Base-by-base conservation (phyloP, 2,329 filamentous ascomycete species). In the Cercospora janseana region DNA sequence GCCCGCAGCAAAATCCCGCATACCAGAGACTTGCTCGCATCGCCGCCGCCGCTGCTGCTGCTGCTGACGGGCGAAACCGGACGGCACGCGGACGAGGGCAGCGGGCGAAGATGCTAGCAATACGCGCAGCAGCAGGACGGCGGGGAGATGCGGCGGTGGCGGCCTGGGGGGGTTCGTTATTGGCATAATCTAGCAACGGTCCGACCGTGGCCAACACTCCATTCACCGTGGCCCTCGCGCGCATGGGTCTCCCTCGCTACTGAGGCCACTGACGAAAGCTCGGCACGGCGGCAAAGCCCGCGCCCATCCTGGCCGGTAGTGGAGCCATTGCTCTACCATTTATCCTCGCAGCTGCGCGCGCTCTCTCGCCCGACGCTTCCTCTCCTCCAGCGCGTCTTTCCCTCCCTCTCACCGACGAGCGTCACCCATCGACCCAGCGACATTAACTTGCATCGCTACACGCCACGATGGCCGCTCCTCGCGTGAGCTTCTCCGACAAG, bases 401-500 rank as follows among this genome's bases (percentile, higher is more conserved):
- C 40, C 31, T 46, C 46, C 27, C 43, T 12, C 9, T 18, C 48
- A 43, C 20, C 40, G 35, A 46, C 51, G 42, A 42, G 35, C 45
- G 47, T 46, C 49, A 49, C 42, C 48, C 50, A 47, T 46, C 53
- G 37, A 32, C 53, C n/a, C n/a, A 55, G 58, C 62, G 55, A 51
- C 62, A 64, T 66, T 66, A 28, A 62, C 51, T 66, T 64, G 63
- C 55, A 62, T 61, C 60, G 60, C 59, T 59, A 56, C 29, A 35
- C 50, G 8, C 28, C 56, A 63, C 52, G 51, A 70, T 70, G 67
- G 60, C 67, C 46, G 66, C 66, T 52, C 67, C 66, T 40, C 65
- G 67, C 52, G 67, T 69, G 54, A 66, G 66, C 63, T 69, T 69
- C 60, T 63, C 61, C 58, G 67, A 69, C 57, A 69, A 69, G 63